Evolutionary conservation across 2,329 filamentous ascomycete species (phyloP), one percentile per base, ranked within the genome.

Genomic region (Pochonia chlamydosporia): DNA sequence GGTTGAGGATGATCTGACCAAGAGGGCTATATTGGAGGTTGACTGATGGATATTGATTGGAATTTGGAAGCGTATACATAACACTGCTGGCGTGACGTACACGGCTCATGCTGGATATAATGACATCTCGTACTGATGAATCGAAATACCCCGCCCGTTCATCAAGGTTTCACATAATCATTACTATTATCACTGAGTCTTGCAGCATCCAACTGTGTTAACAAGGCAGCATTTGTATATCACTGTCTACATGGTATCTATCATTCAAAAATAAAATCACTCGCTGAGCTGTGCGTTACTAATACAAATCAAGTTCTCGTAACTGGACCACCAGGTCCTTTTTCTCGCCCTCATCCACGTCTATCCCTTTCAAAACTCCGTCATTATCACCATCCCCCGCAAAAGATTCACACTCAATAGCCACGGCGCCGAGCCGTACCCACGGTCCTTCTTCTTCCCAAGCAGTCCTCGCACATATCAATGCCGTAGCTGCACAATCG

Each of bases 1-100:
- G 88, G 78, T 89, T 4, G 69, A 78, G 24, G 83, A 85, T 41
- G 81, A 84, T 56, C 59, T 74, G 54, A 70, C 68, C 3, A 70
- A 68, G 57, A 65, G 71, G 56, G 60, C 68, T 5, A 61, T 65
- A 47, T 40, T 63, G 24, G 57, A 59, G 16, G 35, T 16, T 39
- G 16, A 20, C 50, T 25, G 48, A 46, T 13, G 26, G 33, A 3
- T n/a, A n/a, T n/a, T n/a, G n/a, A n/a, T n/a, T n/a, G n/a, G n/a
- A n/a, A n/a, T n/a, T n/a, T n/a, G n/a, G n/a, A n/a, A n/a, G n/a
- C n/a, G n/a, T n/a, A n/a, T n/a, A n/a, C n/a, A n/a, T n/a, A n/a
- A n/a, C n/a, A n/a, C n/a, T n/a, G n/a, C n/a, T n/a, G n/a, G n/a
- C 13, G 30, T 41, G 25, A 41, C 9, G 25, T 25, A 11, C 5